Evolutionary conservation across 768 basidiomycete species (phyloP), one percentile per base, ranked within the genome.

Genomic region (Lactarius hengduanensis): DNA sequence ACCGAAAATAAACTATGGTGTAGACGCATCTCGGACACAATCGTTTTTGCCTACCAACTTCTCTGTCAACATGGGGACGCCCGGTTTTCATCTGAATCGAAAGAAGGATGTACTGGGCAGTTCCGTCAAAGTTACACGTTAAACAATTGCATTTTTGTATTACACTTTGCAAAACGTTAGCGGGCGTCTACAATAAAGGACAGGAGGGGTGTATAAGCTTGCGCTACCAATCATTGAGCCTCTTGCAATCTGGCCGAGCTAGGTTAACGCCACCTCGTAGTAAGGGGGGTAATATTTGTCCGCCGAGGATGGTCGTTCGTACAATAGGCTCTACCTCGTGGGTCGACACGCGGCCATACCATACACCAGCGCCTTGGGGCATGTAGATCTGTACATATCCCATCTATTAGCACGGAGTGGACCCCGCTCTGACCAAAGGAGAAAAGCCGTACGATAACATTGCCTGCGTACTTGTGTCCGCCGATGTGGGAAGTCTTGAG

Each of bases 261-360:
- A 98, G 82, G 72, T 96, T 91, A 63, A 94, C 76, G 0, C 94
- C 96, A 4, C 92, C 94, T 15, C 96, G 86, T 55, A 98, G 81
- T 20, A 98, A 82, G 16, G 90, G 84, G 0, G 94, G 90, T 18
- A 98, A 82, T 60, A 99, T 83, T 72, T 88, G 83, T 2, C 96
- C 96, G 22, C 84, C 81, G 63, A 95, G 81, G 68, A 99, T 87
- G 20, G 96, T 99, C 71, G 93, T 89, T 70, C 87, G 83, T 57
- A 95, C 93, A 63, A 96, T 88, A 6, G 88, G 84, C 66, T 90
- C 87, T 58, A 95, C 90, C 73, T 96, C 91, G 74, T 94, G 90
- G 9, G 96, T 88, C 30, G 90, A 90, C 7, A 97, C 94, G 30
- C 96, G 88, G 26, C 96, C 96, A 72, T 98, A 98, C 89, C 94